Conservation (phyloP, 768 basidiomycete genomes). For the Rhodotorula kratochvilovae region DNA sequence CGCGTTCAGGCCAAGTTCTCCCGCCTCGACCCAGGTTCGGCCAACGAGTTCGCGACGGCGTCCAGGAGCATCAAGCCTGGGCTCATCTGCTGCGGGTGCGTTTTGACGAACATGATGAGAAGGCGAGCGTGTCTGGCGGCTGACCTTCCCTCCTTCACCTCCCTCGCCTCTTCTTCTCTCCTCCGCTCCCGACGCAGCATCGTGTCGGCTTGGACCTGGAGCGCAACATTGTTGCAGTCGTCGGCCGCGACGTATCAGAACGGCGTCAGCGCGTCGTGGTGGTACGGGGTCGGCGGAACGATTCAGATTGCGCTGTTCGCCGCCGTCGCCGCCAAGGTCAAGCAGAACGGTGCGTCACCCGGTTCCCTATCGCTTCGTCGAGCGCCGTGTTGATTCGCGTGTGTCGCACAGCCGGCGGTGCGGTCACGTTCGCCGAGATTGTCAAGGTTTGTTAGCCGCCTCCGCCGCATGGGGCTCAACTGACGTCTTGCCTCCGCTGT, state of each 20-base stretch:
- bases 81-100: slow-evolving; percentile 67
- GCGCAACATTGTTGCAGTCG: slow-evolving; percentile 58
- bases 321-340: slow-evolving; percentile 82
- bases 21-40: slow-evolving; percentile 44
- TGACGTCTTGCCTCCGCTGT: too few relatives aligned
- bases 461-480: too few relatives aligned
- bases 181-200: too few relatives aligned
- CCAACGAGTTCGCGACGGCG: slow-evolving; percentile 56
- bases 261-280: slow-evolving; percentile 74
- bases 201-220: slow-evolving; percentile 31
- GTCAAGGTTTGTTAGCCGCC: slow-evolving; percentile 51
- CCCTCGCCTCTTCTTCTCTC: too few relatives aligned
- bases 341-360: slow-evolving; percentile 61
- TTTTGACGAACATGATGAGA: too few relatives aligned
- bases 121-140: too few relatives aligned
- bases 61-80: slow-evolving; percentile 66
- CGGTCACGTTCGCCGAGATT: slow-evolving; percentile 85
- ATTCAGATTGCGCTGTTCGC: slow-evolving; percentile 85
- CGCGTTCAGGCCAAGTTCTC: slow-evolving; percentile 63
- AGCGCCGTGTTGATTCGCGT: neutral
- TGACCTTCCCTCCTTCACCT: neutral
- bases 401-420: slow-evolving; percentile 53
- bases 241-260: slow-evolving; percentile 80
- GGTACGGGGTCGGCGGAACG: slow-evolving; percentile 55
- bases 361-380: neutral